A percentile compares a stretch with the other conserved stretches of the same genome.
These are phyloP conservation scores for Trametes elegans DNA, from an alignment of 768 basidiomycete genomes.

Conservation along the genomic window DNA sequence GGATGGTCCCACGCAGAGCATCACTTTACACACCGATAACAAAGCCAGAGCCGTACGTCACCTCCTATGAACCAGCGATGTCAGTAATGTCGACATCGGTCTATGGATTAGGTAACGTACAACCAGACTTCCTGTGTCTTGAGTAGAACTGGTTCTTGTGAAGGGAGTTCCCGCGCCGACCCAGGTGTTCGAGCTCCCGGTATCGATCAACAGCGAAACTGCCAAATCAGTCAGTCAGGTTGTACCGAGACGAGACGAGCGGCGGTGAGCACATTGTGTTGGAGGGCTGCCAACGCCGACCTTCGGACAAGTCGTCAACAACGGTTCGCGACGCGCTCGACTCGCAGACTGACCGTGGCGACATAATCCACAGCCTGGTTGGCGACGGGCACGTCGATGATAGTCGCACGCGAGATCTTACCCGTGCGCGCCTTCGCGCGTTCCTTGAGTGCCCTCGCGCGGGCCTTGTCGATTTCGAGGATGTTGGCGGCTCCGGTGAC, in stretches of 20 bases:
- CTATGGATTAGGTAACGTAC: constrained; percentile 27
- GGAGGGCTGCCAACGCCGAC: constrained; percentile 51
- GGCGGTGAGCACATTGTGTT: constrained; percentile 33
- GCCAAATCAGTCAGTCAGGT: neutral
- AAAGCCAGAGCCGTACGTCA: constrained; percentile 51
- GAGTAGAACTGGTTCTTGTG: constrained; percentile 40
- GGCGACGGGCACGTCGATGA: constrained; percentile 12
- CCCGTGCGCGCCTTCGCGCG: neutral
- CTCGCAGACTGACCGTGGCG: constrained; percentile 20
- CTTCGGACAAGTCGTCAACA: too few species aligned
- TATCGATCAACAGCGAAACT: constrained; percentile 54
- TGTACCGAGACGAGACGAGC: too few species aligned
- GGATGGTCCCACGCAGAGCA: neutral
- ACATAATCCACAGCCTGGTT: constrained; percentile 29
- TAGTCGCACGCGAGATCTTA: neutral
- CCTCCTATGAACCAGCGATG: constrained; percentile 35
- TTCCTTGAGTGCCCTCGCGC: constrained; percentile 18
- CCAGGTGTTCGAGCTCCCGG: constrained; percentile 56
- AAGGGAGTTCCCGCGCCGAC: constrained; percentile 48
- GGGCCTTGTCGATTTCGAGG: constrained; percentile 22
- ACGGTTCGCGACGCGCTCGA: too few species aligned
- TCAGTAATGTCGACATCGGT: neutral
- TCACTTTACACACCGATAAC: constrained; percentile 36
- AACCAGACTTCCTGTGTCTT: constrained; percentile 32
- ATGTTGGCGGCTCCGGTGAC: constrained; percentile 21